These are phyloP conservation scores for Globisporangium cylindrosporum DNA, from an alignment of 352 stramenopile species.

Conservation along the genomic window DNA sequence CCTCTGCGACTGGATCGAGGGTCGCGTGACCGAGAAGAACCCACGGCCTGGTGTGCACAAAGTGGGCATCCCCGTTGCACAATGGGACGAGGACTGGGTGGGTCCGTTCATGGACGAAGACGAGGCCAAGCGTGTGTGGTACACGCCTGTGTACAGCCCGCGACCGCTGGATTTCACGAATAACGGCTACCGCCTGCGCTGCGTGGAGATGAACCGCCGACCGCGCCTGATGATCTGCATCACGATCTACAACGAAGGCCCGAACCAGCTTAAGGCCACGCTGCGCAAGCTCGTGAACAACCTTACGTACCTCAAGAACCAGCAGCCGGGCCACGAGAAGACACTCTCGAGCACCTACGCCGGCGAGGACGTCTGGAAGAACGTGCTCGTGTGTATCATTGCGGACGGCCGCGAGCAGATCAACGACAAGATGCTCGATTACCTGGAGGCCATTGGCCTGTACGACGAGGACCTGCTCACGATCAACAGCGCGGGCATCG, in stretches of 20 bases:
- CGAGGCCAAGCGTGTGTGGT: conserved; percentile 75
- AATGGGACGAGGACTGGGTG: conserved; percentile 78
- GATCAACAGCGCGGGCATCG: conserved; percentile 83
- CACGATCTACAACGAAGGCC: conserved; percentile 84
- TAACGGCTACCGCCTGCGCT: conserved; percentile 70
- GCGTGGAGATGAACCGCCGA: conserved; percentile 66
- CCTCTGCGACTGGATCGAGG: conserved; percentile 84
- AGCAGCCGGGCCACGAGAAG: conserved; percentile 27
- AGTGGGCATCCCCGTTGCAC: conserved; percentile 60
- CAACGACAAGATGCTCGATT: conserved; percentile 80
- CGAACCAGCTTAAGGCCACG: conserved; percentile 63
- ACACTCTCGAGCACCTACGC: conserved; percentile 39
- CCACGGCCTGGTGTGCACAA: conserved; percentile 78
- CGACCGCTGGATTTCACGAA: conserved; percentile 76
- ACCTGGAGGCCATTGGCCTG: conserved; percentile 63
- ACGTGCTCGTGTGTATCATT: conserved; percentile 79
- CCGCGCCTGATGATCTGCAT: conserved; percentile 84
- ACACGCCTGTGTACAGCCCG: conserved; percentile 76
- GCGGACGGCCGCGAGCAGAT: conserved; percentile 75
- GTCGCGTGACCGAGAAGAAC: conserved; percentile 69
- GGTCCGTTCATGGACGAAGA: conserved; percentile 70
- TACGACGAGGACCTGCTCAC: conserved; percentile 86
- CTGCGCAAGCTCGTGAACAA: conserved; percentile 85
- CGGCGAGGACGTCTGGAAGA: conserved; percentile 76
- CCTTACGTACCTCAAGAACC: conserved; percentile 62